These are phyloP conservation scores for Penicillium janthinellum DNA, from an alignment of 2,329 filamentous ascomycete species.

Conservation along the genomic window DNA sequence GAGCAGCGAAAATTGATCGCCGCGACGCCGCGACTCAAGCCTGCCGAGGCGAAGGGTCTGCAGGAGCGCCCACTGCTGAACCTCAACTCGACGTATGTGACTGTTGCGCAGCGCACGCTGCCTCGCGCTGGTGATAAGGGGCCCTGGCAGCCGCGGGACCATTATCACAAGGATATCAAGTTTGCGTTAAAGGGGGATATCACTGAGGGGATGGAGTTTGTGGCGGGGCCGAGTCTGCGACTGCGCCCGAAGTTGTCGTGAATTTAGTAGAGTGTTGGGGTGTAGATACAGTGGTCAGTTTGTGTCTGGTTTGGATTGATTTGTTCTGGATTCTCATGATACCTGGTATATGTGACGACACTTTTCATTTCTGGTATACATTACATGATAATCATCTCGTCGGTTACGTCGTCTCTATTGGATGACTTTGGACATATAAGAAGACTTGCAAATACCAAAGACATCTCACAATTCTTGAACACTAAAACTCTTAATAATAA, in stretches of 20 bases:
- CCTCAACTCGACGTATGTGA: slow-evolving; percentile 46
- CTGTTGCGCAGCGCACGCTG: slow-evolving; percentile 34
- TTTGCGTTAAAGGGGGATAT: slow-evolving; percentile 42
- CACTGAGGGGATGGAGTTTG: slow-evolving; percentile 36
- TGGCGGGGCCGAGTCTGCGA: slow-evolving; percentile 20
- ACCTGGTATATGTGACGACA: slow-evolving; percentile 2
- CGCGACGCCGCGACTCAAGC: slow-evolving; percentile 33
- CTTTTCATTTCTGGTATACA: neutral
- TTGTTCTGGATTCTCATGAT: neutral
- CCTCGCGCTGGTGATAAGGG: slow-evolving; percentile 43
- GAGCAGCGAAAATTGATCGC: slow-evolving; percentile 29
- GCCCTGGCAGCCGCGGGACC: slow-evolving; percentile 44
- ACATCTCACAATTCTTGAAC: neutral
- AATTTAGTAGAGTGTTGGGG: neutral
- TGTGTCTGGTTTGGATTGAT: neutral
- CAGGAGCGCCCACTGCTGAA: slow-evolving; percentile 38
- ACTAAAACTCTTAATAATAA: too few relatives aligned
- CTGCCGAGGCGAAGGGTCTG: slow-evolving; percentile 20
- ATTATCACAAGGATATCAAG: slow-evolving; percentile 44
- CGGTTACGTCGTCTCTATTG: neutral
- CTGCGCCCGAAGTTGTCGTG: slow-evolving; percentile 17
- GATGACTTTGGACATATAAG: neutral
- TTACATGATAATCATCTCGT: neutral
- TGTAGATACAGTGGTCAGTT: too few relatives aligned
- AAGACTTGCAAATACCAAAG: neutral